A percentile compares a stretch with the other conserved stretches of the same genome.
Evolutionary conservation across 164 flowering plant genomes (phyloP).

Genomic region (Akebia trifoliata): DNA sequence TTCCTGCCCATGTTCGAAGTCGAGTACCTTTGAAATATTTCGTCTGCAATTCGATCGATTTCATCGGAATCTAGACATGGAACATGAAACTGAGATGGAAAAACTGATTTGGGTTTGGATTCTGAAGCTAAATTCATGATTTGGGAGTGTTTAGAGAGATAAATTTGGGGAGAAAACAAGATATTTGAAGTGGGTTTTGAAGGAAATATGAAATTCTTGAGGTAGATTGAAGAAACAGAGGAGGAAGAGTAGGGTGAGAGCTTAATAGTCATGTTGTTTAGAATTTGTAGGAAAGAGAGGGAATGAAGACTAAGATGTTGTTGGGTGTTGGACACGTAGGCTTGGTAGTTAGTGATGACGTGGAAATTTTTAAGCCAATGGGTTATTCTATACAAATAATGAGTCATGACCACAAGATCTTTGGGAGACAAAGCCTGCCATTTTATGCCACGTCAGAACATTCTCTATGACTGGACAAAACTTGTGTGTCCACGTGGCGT

Average conservation of each 20-base stretch:
- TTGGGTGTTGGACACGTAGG: slow-evolving; percentile 5
- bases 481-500: too few relatives aligned
- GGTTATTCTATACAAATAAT: too few relatives aligned
- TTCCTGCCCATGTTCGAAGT: slow-evolving; percentile 25
- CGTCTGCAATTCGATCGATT: slow-evolving; percentile 34
- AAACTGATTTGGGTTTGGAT: slow-evolving; percentile 7
- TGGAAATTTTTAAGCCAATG: neutral
- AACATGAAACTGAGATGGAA: slow-evolving; percentile 20
- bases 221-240: neutral
- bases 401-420: too few relatives aligned
- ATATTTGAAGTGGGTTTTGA: slow-evolving; percentile 17
- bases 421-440: too few relatives aligned
- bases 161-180: slow-evolving; percentile 1
- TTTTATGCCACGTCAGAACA: too few relatives aligned
- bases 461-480: too few relatives aligned
- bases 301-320: neutral
- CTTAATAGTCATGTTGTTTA: slow-evolving; percentile 5
- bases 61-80: slow-evolving; percentile 40
- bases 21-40: slow-evolving; percentile 48
- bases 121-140: slow-evolving; percentile 27
- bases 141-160: neutral
- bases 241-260: neutral
- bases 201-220: slow-evolving; percentile 10
- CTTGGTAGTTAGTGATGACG: neutral
- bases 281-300: neutral